Conservation (phyloP, 2,329 filamentous ascomycete species). For the Colletotrichum tanaceti region DNA sequence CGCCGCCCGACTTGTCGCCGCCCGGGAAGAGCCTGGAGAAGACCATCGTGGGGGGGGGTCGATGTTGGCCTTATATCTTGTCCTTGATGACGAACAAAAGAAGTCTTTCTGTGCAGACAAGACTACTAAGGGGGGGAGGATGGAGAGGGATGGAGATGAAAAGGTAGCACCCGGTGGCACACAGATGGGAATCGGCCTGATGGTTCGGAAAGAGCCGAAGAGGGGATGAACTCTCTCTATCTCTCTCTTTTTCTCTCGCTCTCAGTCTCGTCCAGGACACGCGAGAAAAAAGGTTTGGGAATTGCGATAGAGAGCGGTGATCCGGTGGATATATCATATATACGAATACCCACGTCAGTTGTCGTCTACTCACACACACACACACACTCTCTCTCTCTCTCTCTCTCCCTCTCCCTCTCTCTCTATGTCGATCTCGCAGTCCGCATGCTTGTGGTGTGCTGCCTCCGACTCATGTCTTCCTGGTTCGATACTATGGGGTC, state of each 20-base stretch:
- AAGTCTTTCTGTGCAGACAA: background rate
- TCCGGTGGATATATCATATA: no score
- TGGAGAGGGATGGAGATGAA: no score
- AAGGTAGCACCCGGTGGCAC: no score
- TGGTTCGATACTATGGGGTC: conserved; percentile 18
- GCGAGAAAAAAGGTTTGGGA: background rate
- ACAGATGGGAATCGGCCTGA: background rate
- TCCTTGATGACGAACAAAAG: background rate
- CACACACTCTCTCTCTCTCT: no score
- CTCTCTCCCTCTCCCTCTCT: no score
- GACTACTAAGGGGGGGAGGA: background rate
- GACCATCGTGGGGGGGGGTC: conserved; percentile 32
- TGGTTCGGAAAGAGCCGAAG: background rate
- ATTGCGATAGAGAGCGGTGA: background rate
- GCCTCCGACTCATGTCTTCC: conserved; percentile 20
- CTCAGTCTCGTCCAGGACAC: no score
- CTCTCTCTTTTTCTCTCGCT: no score
- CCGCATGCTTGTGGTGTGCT: no score
- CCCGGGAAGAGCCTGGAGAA: conserved; percentile 32
- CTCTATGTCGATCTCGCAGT: no score
- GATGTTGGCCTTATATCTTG: background rate
- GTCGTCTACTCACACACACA: no score
- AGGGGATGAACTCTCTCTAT: background rate
- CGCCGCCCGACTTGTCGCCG: conserved; percentile 25
- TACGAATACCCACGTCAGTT: background rate